These are phyloP conservation scores for Boletus sp. DNA, from an alignment of 768 basidiomycete genomes.

Conservation along the genomic window DNA sequence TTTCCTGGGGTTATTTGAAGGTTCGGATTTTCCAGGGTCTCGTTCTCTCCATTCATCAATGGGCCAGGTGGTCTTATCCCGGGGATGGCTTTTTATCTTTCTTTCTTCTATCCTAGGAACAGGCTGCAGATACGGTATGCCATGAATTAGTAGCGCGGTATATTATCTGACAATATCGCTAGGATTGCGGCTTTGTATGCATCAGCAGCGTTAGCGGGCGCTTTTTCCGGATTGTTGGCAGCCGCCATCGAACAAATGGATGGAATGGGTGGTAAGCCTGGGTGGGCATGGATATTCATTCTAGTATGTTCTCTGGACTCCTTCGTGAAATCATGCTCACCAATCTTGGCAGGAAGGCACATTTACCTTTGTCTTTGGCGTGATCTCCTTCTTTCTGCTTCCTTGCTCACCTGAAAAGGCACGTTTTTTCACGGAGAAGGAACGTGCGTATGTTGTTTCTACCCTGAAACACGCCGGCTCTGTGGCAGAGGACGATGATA, in stretches of 20 bases:
- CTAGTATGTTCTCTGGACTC: constrained; percentile 31
- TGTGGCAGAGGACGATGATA: constrained; percentile 40
- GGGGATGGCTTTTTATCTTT: constrained; percentile 55
- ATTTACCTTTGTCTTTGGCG: constrained; percentile 60
- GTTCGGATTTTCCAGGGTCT: constrained; percentile 26
- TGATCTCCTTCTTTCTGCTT: constrained; percentile 47
- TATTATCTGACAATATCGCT: background rate
- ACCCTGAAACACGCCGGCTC: constrained; percentile 25
- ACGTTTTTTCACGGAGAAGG: constrained; percentile 48
- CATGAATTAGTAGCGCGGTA: background rate
- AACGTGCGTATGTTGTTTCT: constrained; percentile 46
- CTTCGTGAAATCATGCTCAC: background rate
- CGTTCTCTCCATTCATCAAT: background rate
- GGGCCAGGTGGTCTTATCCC: constrained; percentile 54
- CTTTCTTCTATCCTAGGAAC: constrained; percentile 42
- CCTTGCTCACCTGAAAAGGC: constrained; percentile 44
- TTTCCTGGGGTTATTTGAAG: constrained; percentile 58
- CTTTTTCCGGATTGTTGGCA: constrained; percentile 65
- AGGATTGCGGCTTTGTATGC: constrained; percentile 43
- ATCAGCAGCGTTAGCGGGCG: constrained; percentile 52
- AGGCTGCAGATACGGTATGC: constrained; percentile 25
- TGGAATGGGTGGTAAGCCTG: constrained; percentile 47
- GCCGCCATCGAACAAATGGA: constrained; percentile 29
- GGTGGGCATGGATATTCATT: constrained; percentile 65
- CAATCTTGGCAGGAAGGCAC: constrained; percentile 46